These are phyloP conservation scores for Myriosclerotinia curreyana DNA, from an alignment of 2,329 filamentous ascomycete species.

Conservation along the genomic window DNA sequence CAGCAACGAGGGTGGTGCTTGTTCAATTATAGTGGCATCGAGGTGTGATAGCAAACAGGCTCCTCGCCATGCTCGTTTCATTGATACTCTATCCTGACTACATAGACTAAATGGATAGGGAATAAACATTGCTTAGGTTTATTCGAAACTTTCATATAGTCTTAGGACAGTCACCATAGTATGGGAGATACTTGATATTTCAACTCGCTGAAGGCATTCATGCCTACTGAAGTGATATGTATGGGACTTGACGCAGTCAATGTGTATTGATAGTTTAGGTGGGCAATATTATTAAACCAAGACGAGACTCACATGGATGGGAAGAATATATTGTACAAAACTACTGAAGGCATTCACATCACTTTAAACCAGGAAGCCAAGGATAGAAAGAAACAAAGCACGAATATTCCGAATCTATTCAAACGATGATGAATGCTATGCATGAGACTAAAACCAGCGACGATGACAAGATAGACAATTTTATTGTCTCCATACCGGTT, in stretches of 20 bases:
- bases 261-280: not conserved
- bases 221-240: not conserved
- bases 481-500: not conserved
- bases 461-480: not conserved
- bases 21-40: no score
- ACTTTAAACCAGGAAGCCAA: not conserved
- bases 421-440: not conserved
- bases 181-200: not conserved
- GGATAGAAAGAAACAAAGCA: not conserved
- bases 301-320: not conserved
- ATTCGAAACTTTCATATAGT: not conserved
- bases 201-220: not conserved
- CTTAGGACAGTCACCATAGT: not conserved
- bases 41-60: no score
- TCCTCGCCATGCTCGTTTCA: no score
- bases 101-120: no score
- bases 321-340: not conserved
- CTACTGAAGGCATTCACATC: not conserved
- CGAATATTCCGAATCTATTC: not conserved
- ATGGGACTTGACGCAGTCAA: not conserved
- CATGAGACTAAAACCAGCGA: not conserved
- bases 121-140: no score
- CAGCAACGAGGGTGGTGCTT: no score
- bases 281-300: not conserved
- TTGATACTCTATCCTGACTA: no score